Base-by-base conservation (phyloP, 2,329 filamentous ascomycete species). In the Alternaria rosae region DNA sequence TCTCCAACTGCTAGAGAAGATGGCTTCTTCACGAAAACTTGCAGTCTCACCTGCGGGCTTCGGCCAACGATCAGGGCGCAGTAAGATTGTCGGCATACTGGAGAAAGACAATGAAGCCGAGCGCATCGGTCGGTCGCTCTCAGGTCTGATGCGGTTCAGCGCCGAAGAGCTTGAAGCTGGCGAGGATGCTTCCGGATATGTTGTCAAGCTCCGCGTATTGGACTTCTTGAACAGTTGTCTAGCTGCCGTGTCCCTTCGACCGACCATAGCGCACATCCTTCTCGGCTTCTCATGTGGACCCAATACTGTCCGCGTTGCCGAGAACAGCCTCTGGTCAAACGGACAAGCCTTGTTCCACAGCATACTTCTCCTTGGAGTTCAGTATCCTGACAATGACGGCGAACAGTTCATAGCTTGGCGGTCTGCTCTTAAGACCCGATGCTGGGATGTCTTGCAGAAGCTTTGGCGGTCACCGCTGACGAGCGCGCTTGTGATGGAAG, bases 231-330 rank as follows among this genome's bases (percentile, higher is more conserved):
- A 92, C 69, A 88, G 89, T 57, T 97, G 92, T 74, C 85, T 99
- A 3, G 86, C 87, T 56, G 88, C 91, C 32, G 91, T 90, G 25
- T 89, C 91, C 1, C 87, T 91, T 70, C 88, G 89, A 69, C 94
- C 95, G 5, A 96, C 91, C 2, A 90, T 99, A 68, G 95, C 94
- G 0, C 96, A 99, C 78, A 85, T 97, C 47, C 83, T 99, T 2
- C 87, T 99, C 6, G 95, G 95, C 0, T 97, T 99, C 77, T 87
- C 87, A 58, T 96, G 93, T 71, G 87, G 89, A 44, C 87, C 90
- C 35, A 89, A 89, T 65, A 86, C 86, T 10, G 83, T 98, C 3
- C 88, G 88, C 23, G 82, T 95, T 30, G 85, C 91, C 53, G 81
- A 88, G 1, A 86, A 89, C 26, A 87, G 93, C 50, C 80, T 91